Evolutionary conservation across 129 eudicot genomes (phyloP).

Genomic region (Escallonia herrerae): DNA sequence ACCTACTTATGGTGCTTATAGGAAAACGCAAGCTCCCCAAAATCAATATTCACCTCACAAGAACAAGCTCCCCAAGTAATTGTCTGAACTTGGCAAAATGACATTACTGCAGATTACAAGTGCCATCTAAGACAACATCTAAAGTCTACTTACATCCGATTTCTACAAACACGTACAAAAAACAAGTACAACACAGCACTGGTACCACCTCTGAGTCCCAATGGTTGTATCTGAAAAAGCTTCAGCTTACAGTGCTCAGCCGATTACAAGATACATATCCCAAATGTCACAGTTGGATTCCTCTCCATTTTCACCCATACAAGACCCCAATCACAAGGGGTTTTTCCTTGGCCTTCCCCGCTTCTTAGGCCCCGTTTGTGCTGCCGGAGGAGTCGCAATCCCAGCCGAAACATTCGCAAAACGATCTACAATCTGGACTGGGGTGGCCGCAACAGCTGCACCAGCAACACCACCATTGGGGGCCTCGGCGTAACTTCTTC

Average conservation of each 20-base stretch:
- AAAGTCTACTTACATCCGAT: neutral
- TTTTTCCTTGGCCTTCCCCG: slow-evolving; percentile 79
- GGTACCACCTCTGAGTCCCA: neutral
- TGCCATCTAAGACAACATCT: neutral
- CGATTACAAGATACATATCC: neutral
- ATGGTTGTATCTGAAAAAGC: neutral
- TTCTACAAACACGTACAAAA: neutral
- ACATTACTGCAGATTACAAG: slow-evolving; percentile 1
- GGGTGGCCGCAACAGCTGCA: slow-evolving; percentile 1
- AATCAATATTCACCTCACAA: too few relatives aligned
- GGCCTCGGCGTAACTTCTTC: neutral
- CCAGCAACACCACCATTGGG: slow-evolving; percentile 14
- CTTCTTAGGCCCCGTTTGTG: slow-evolving; percentile 27
- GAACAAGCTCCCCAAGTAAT: too few relatives aligned
- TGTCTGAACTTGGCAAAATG: neutral
- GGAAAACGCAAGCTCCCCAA: too few relatives aligned
- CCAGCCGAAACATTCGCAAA: slow-evolving; percentile 6
- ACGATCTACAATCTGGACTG: slow-evolving; percentile 9
- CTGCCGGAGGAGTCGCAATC: neutral
- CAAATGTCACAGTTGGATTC: neutral
- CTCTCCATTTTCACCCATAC: neutral
- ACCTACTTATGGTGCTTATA: too few relatives aligned
- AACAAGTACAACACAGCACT: neutral
- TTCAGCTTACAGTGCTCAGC: neutral
- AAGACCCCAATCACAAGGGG: neutral